Evolutionary conservation across 179 eudicot genomes (phyloP), one percentile per base, ranked within the genome.

Genomic region (Dionaea muscipula): DNA sequence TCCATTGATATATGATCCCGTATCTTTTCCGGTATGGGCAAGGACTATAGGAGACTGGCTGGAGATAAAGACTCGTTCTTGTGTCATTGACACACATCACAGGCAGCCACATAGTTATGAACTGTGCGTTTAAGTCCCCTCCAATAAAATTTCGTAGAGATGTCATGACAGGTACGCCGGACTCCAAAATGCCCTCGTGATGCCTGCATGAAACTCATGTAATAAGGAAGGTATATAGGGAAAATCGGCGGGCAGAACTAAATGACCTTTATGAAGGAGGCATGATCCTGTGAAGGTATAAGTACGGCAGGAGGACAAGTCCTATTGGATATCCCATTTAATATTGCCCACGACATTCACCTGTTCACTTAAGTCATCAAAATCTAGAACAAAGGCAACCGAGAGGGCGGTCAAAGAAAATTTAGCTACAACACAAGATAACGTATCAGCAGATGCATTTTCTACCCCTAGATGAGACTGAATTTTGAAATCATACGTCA

Each of bases 1-100:
- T 57, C 40, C 51, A 57, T 43, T 7, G 61, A 23, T 1, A 58
- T 46, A 17, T 58, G 15, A 1, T 20, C 24, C 62, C 62, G 45
- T 2, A 26, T 22, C n/a, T 44, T 24, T 1, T 16, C 10, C 16
- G 62, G 62, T 1, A 45, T 26, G 2, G 19, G 36, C 14, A 43
- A 17, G 1, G 62, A 52, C 15, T 57, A 52, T 18, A 57, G 11
- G 1, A 43, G 40, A 11, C 51, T 37, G 0, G 20, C 21, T 10
- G 49, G 50, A 14, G 17, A 3, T 23, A 23, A 15, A 12, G 43
- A 10, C 4, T 7, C 20, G 1, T 14, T 1, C 25, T 56, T 56
- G 1, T 18, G 6, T 11, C 7, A n/a, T 24, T 56, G 33, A 41
- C 61, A 56, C 1, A 41, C 12, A 1, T 15, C 10, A 27, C 61